Base-by-base conservation (phyloP, 805 yeast species). In the Candida ulmi region DNA sequence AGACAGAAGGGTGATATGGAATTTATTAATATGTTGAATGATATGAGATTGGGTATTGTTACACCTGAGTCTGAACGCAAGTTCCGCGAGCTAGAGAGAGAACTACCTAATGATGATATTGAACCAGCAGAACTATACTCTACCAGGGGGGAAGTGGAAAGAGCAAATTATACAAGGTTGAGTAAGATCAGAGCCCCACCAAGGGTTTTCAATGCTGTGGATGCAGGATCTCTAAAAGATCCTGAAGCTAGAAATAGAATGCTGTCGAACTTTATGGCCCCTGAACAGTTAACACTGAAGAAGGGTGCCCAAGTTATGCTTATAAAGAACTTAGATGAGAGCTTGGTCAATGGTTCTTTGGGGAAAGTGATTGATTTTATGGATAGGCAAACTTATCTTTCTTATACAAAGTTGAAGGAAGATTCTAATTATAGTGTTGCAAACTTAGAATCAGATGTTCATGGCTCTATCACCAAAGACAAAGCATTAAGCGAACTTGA, bases 301-400 rank as follows among this genome's bases (percentile, higher is more conserved):
- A 71, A 71, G 40, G 83, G 83, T 33, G 87, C 91, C 0, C 93
- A 84, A 60, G 95, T 85, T 1, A 84, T 85, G 91, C 76, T 84
- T 69, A 70, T 84, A 35, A 84, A 84, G 54, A 85, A 85, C 53
- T 69, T 80, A 41, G 91, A 83, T 54, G 81, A 75, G 23, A 70
- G 78, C 0, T 64, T 85, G 35, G 93, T 84, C 11, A 85, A 85
- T 61, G 95, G 95, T 0, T 78, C 88, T 0, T 61, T 84, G 25
- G 95, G 95, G 0, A 79, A 69, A 48, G 83, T 85, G 1, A 58
- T 80, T 30, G 83, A 70, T 42, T 80, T 78, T 46, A 60, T 74
- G 25, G 78, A 74, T 51, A 67, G 71, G 16, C 70, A 68, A 27
- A 74, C 81, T 0, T 75, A 69, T 45, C 42, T 61, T 45, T 62